Evolutionary conservation across 1,284 basidiomycete genomes (phyloP).

Genomic region (Anthracocystis walkeri): DNA sequence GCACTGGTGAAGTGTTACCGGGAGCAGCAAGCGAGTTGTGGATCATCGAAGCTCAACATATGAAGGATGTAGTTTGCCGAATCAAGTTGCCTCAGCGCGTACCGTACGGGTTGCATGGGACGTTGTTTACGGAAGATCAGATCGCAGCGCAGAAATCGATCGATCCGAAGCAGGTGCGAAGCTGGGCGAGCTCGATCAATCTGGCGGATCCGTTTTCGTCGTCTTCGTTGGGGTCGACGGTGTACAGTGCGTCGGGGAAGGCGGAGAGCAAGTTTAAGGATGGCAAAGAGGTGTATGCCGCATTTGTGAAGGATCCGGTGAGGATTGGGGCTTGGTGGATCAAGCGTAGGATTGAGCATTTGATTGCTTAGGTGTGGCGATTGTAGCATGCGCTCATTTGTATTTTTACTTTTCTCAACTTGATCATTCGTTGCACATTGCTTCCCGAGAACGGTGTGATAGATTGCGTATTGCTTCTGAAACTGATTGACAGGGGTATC

Average conservation of each 20-base stretch:
- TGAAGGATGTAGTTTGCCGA: constrained; percentile 70
- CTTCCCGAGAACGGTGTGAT: neutral
- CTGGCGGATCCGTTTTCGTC: constrained; percentile 40
- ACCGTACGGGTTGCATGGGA: constrained; percentile 70
- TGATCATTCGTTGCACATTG: constrained; percentile 5
- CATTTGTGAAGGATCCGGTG: constrained; percentile 42
- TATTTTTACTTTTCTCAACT: neutral
- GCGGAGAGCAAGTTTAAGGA: constrained; percentile 21
- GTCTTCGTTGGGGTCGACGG: constrained; percentile 10
- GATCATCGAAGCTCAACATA: constrained; percentile 71
- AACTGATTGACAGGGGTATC: constrained; percentile 2
- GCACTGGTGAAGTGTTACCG: constrained; percentile 68
- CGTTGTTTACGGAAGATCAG: constrained; percentile 66
- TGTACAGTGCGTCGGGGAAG: constrained; percentile 28
- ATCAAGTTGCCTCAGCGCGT: constrained; percentile 72
- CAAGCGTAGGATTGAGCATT: constrained; percentile 44
- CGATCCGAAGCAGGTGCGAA: constrained; percentile 29
- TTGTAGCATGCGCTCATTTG: neutral
- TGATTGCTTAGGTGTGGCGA: constrained; percentile 28
- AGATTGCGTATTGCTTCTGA: neutral
- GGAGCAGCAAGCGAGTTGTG: constrained; percentile 71
- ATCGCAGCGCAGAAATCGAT: constrained; percentile 58
- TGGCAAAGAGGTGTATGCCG: constrained; percentile 28
- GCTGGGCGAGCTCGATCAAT: constrained; percentile 45
- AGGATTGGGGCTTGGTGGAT: constrained; percentile 47